Evolutionary conservation across 2,329 filamentous ascomycete genomes (phyloP).

Genomic region (Microdochium trichocladiopsis): DNA sequence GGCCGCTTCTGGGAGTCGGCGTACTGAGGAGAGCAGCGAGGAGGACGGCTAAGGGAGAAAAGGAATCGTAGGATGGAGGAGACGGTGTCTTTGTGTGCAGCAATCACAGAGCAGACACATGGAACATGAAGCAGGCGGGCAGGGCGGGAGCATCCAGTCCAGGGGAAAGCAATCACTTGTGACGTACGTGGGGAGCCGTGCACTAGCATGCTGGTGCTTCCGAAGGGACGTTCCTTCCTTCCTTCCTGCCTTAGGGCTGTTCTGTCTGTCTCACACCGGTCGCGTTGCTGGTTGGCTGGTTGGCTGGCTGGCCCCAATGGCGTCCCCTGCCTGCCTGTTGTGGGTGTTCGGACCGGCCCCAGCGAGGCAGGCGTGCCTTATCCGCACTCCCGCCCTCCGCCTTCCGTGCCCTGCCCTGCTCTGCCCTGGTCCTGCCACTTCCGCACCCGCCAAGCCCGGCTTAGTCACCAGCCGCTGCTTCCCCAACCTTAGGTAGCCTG

Average conservation of each 20-base stretch:
- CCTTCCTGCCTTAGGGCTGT: too few relatives aligned
- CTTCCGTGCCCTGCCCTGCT: not conserved
- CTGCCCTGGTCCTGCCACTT: not conserved
- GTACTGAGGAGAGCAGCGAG: not conserved
- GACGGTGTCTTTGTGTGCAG: too few relatives aligned
- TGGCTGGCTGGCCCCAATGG: too few relatives aligned
- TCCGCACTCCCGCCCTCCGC: not conserved
- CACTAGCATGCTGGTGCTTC: not conserved
- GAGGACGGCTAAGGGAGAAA: not conserved
- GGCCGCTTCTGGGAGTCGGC: not conserved
- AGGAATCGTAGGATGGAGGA: too few relatives aligned
- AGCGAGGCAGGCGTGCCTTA: not conserved
- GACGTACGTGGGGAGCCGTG: not conserved
- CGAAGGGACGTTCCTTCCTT: too few relatives aligned
- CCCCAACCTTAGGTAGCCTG: too few relatives aligned
- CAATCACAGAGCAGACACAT: not conserved
- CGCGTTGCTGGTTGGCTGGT: too few relatives aligned
- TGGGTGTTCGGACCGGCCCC: not conserved
- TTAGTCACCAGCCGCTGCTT: not conserved
- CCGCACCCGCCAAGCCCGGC: not conserved
- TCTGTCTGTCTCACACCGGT: too few relatives aligned
- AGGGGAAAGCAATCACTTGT: not conserved
- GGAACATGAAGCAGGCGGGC: not conserved
- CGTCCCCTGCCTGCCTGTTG: not conserved
- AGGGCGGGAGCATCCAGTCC: not conserved